Evolutionary conservation across 495 filamentous ascomycete species (phyloP).

Genomic region (Letharia columbiana): DNA sequence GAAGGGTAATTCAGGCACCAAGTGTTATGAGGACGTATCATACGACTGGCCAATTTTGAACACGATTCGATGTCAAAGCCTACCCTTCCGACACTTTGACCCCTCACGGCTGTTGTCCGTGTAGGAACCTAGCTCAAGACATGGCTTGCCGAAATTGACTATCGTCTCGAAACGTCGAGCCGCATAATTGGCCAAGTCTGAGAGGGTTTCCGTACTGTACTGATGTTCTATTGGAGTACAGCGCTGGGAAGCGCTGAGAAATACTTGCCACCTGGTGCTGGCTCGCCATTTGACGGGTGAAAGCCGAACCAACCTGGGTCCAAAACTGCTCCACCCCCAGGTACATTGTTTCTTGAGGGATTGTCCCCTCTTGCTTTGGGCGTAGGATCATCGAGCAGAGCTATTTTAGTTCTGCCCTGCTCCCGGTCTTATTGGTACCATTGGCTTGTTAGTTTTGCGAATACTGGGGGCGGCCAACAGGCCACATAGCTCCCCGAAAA

Average conservation of each 20-base stretch:
- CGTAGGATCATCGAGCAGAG: background rate
- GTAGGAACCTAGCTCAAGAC: background rate
- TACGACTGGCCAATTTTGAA: background rate
- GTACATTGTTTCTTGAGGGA: background rate
- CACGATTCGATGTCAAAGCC: background rate
- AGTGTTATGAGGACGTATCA: background rate
- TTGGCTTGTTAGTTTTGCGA: background rate
- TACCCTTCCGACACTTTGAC: background rate
- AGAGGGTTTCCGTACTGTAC: background rate
- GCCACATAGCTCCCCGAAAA: background rate
- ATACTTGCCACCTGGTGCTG: background rate
- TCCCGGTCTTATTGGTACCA: background rate
- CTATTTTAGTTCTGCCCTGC: background rate
- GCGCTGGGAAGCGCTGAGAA: background rate
- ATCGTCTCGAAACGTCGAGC: background rate
- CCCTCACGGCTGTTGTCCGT: background rate
- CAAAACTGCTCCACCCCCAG: background rate
- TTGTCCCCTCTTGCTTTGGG: background rate
- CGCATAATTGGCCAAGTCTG: background rate
- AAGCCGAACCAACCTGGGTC: background rate
- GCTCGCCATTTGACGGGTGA: background rate
- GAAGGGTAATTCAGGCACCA: background rate
- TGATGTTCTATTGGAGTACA: background rate
- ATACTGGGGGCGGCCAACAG: background rate
- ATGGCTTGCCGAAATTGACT: background rate